Evolutionary conservation across 805 yeast genomes (phyloP), one percentile per base, ranked within the genome.

Genomic region (Candida stauntonica): DNA sequence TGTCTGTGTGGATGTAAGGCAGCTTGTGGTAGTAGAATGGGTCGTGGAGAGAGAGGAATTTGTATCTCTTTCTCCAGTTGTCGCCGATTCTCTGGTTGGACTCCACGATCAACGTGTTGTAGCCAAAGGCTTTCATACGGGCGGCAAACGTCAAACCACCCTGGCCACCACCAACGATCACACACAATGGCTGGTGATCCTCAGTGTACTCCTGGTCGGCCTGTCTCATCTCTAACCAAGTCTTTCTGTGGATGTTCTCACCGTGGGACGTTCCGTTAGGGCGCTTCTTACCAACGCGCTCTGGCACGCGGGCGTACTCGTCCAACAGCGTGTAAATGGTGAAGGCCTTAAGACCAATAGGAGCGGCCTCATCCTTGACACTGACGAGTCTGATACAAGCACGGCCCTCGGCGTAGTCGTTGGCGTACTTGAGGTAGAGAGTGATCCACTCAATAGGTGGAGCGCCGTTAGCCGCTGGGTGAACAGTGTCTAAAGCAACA

Each of bases 81-180:
- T 69, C 74, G 42, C 75, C 74, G 35, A 68, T 55, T 23, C 58
- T 49, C 35, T 42, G 21, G 48, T 64, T 61, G 17, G 58, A 54
- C 30, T 68, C 73, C 15, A 69, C 58, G 33, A 69, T 62, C 31
- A 69, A 54, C 1, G 64, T 52, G 34, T 62, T 60, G 28, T 68
- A 55, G 9, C 75, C 74, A 57, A 66, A 57, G 7, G 56, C 52
- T 41, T 65, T 65, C 50, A 68, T 52, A 36, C 71, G 54, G 1
- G 73, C 71, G 24, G 73, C 72, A 19, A 60, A 49, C 23, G 64
- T 63, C 20, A 69, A 50, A 4, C 73, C 73, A 43, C 65, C 63
- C 51, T 69, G 75, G 17, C 75, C 74, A 40, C 71, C 75, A 29
- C 75, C 74, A 32, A 69, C 67, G 43, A 69, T 54, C 28, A 69